Conservation (phyloP, 495 filamentous ascomycete genomes). For the Parathielavia hyrcaniae region DNA sequence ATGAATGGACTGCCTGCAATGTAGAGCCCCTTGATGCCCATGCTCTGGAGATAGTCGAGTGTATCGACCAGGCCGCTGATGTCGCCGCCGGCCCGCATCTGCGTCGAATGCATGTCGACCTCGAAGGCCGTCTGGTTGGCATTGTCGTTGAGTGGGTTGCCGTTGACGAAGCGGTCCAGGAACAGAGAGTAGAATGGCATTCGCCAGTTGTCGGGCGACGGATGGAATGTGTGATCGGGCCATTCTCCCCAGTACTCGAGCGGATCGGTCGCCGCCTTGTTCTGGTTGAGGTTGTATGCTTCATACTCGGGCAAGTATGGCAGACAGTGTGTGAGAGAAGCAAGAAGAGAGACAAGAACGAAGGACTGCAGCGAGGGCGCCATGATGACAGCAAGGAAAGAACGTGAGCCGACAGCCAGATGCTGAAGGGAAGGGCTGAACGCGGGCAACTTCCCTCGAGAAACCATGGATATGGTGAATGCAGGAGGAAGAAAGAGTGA, state of each 20-base stretch:
- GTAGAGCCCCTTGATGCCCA: slow-evolving; percentile 65
- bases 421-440: slow-evolving; percentile 4
- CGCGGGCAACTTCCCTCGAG: slow-evolving; percentile 8
- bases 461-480: slow-evolving; percentile 1
- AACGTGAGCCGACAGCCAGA: slow-evolving; percentile 2
- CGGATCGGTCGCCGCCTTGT: slow-evolving; percentile 51
- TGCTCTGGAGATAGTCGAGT: slow-evolving; percentile 66
- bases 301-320: slow-evolving; percentile 49
- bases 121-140: slow-evolving; percentile 64
- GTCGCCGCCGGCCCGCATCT: slow-evolving; percentile 67
- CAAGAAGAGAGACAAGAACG: slow-evolving; percentile 14
- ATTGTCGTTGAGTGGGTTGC: slow-evolving; percentile 65
- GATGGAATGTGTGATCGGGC: slow-evolving; percentile 47
- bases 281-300: slow-evolving; percentile 58
- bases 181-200: slow-evolving; percentile 65
- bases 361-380: slow-evolving; percentile 7
- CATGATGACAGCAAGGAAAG: slow-evolving; percentile 6
- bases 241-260: slow-evolving; percentile 58
- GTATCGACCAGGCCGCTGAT: slow-evolving; percentile 57
- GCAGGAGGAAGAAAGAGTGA: slow-evolving; percentile 4
- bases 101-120: slow-evolving; percentile 59
- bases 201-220: slow-evolving; percentile 62
- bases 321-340: slow-evolving; percentile 28
- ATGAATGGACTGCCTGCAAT: slow-evolving; percentile 53
- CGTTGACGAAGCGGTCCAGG: slow-evolving; percentile 63